These are phyloP conservation scores for Boletus pseudopeckii DNA, from an alignment of 768 basidiomycete species.

Conservation along the genomic window DNA sequence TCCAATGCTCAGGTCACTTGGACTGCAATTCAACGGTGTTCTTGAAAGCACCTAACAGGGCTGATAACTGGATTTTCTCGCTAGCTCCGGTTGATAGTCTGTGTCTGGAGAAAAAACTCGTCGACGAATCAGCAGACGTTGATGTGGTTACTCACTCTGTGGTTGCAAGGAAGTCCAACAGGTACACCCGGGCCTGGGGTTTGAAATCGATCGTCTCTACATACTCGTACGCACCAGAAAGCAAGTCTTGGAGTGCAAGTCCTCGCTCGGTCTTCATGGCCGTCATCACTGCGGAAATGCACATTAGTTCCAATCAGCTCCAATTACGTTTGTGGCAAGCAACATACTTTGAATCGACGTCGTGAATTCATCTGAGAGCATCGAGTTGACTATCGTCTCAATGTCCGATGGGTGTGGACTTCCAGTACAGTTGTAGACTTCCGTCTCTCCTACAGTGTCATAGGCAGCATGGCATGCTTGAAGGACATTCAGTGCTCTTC, in stretches of 20 bases:
- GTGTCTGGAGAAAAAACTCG: conserved; percentile 51
- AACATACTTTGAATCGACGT: conserved; percentile 77
- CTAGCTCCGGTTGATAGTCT: conserved; percentile 88
- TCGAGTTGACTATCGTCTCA: conserved; percentile 87
- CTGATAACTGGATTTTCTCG: conserved; percentile 93
- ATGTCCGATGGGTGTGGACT: conserved; percentile 95
- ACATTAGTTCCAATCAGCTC: neutral
- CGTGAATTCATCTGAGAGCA: conserved; percentile 95
- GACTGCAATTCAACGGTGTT: conserved; percentile 78
- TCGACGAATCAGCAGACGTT: neutral
- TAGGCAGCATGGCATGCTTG: conserved; percentile 99
- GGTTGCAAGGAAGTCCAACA: conserved; percentile 92
- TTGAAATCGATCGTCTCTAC: conserved; percentile 84
- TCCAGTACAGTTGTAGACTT: conserved; percentile 96
- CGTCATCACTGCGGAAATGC: conserved; percentile 66
- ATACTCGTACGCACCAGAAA: conserved; percentile 89
- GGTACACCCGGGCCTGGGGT: conserved; percentile 80
- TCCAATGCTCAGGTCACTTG: conserved; percentile 27
- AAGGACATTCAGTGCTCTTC: conserved; percentile 90
- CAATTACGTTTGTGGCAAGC: neutral
- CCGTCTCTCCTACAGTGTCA: conserved; percentile 79
- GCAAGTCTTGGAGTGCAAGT: conserved; percentile 90
- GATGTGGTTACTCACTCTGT: conserved; percentile 66
- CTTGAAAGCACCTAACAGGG: conserved; percentile 90
- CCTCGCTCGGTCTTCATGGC: conserved; percentile 88